These are phyloP conservation scores for Recurvomyces mirabilis DNA, from an alignment of 495 filamentous ascomycete genomes.

Conservation along the genomic window DNA sequence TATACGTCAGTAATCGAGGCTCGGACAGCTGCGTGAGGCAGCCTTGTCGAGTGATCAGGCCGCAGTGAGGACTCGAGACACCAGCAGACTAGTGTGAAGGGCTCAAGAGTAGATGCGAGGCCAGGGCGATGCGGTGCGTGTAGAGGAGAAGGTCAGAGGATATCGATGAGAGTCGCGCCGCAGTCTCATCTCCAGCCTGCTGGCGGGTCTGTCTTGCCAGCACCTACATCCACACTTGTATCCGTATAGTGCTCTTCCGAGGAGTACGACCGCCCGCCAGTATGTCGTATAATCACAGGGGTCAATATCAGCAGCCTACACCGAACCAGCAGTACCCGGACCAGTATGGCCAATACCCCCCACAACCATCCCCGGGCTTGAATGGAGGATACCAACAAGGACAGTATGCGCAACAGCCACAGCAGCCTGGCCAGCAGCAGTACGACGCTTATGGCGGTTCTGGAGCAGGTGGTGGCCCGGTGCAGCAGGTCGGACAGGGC, in stretches of 20 bases:
- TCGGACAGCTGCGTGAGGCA: too few species aligned
- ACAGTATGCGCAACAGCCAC: slow-evolving; percentile 8
- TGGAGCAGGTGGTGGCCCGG: slow-evolving; percentile 13
- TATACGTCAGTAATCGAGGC: too few species aligned
- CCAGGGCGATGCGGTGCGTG: too few species aligned
- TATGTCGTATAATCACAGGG: slow-evolving; percentile 35
- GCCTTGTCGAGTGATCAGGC: too few species aligned
- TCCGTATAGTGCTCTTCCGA: too few species aligned
- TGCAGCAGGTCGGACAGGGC: slow-evolving; percentile 9
- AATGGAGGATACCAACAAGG: too few species aligned
- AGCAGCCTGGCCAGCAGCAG: slow-evolving; percentile 17
- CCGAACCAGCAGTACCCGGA: slow-evolving; percentile 13
- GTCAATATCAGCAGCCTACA: slow-evolving; percentile 35
- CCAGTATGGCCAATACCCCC: slow-evolving; percentile 6
- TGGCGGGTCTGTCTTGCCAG: slow-evolving; percentile 8
- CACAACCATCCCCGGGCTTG: slow-evolving; percentile 1
- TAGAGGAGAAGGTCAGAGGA: too few species aligned
- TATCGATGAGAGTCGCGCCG: slow-evolving; percentile 9
- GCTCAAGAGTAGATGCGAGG: too few species aligned
- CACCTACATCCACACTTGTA: too few species aligned
- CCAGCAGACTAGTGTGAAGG: too few species aligned
- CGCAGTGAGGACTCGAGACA: too few species aligned
- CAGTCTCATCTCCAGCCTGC: slow-evolving; percentile 6
- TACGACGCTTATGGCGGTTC: slow-evolving; percentile 8
- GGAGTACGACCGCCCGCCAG: too few species aligned